Evolutionary conservation across 2,329 filamentous ascomycete species (phyloP).

Genomic region (Fusarium globosum): DNA sequence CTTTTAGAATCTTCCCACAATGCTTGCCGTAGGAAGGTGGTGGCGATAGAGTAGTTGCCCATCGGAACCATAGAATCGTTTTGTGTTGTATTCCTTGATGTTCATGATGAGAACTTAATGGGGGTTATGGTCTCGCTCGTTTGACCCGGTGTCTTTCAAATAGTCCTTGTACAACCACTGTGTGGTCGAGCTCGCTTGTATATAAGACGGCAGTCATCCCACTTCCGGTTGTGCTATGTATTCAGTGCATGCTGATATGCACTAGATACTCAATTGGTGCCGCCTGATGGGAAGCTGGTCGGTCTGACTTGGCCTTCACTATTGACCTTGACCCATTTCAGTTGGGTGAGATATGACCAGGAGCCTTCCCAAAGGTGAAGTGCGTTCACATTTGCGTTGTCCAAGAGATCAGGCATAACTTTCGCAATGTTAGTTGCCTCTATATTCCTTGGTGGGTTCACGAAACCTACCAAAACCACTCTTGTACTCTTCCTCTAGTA

Average conservation of each 20-base stretch:
- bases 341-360: slow-evolving; percentile 81
- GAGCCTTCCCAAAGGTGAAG: slow-evolving; percentile 83
- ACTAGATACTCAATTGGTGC: slow-evolving; percentile 22
- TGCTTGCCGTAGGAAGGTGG: not conserved
- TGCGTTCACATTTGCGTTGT: slow-evolving; percentile 70
- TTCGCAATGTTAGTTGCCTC: slow-evolving; percentile 23
- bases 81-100: not conserved
- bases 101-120: not conserved
- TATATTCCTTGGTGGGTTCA: not conserved
- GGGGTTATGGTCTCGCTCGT: not conserved
- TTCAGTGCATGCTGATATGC: not conserved
- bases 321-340: slow-evolving; percentile 82
- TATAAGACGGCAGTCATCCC: not conserved
- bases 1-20: not conserved
- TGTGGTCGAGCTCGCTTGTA: not conserved
- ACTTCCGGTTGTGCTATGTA: not conserved
- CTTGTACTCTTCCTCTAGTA: slow-evolving; percentile 82
- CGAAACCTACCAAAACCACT: slow-evolving; percentile 79
- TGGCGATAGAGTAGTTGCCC: not conserved
- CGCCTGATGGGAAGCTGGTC: slow-evolving; percentile 79
- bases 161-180: not conserved
- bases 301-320: slow-evolving; percentile 71
- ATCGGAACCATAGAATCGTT: not conserved
- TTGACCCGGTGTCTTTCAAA: not conserved
- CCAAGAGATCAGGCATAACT: slow-evolving; percentile 81